Conservation (phyloP, 2,329 filamentous ascomycete genomes). For the Arthrobotrys musiformis region DNA sequence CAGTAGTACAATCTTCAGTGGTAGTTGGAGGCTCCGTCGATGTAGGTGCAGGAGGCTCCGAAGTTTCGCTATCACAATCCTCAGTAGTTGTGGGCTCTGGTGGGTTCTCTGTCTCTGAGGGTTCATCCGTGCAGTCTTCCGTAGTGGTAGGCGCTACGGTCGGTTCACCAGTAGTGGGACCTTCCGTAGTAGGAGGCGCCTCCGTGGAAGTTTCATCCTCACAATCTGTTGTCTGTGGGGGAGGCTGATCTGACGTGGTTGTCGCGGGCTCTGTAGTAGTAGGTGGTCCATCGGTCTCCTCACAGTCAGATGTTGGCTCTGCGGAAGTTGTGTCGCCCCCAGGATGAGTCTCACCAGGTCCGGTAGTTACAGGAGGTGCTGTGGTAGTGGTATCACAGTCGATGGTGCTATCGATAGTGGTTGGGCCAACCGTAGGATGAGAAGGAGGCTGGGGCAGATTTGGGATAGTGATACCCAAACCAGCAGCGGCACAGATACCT, state of each 20-base stretch:
- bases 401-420: slow-evolving; percentile 45
- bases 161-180: slow-evolving; percentile 4
- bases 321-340: slow-evolving; percentile 40
- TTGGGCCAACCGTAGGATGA: slow-evolving; percentile 35
- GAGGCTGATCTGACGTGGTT: slow-evolving; percentile 14
- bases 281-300: slow-evolving; percentile 49
- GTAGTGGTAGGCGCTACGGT: slow-evolving; percentile 26
- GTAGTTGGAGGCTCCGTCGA: slow-evolving; percentile 27
- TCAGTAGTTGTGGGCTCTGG: slow-evolving; percentile 34
- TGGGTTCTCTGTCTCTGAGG: slow-evolving; percentile 31
- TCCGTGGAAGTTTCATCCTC: slow-evolving; percentile 34
- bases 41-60: slow-evolving; percentile 22
- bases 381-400: slow-evolving; percentile 53
- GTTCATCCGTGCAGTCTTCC: slow-evolving; percentile 43
- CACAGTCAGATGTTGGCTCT: slow-evolving; percentile 55
- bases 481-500: slow-evolving; percentile 47
- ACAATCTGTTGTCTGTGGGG: slow-evolving; percentile 33
- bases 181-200: slow-evolving; percentile 29
- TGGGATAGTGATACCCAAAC: slow-evolving; percentile 32
- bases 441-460: slow-evolving; percentile 31
- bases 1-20: slow-evolving; percentile 42
- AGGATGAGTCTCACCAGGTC: slow-evolving; percentile 55
- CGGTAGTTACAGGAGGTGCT: slow-evolving; percentile 25
- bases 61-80: slow-evolving; percentile 26
- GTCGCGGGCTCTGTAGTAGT: slow-evolving; percentile 26